Evolutionary conservation across 2,329 filamentous ascomycete genomes (phyloP).

Genomic region (Cercospora sp.): DNA sequence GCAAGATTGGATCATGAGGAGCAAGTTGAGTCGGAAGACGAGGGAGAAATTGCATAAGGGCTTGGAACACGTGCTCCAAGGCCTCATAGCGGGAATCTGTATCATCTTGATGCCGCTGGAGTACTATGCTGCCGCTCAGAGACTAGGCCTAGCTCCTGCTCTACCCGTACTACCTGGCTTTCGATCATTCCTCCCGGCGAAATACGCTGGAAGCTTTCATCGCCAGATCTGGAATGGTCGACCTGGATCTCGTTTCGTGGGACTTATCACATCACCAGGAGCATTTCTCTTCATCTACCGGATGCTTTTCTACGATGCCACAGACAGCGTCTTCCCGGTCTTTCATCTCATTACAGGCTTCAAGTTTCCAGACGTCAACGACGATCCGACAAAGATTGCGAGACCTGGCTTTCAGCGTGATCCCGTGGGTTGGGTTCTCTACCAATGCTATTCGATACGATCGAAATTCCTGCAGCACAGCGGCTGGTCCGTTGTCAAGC

Average conservation of each 20-base stretch:
- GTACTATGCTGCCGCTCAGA: slow-evolving; percentile 31
- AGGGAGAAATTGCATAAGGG: slow-evolving; percentile 19
- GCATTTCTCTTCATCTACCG: slow-evolving; percentile 24
- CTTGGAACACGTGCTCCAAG: slow-evolving; percentile 21
- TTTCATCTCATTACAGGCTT: slow-evolving; percentile 30
- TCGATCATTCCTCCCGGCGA: slow-evolving; percentile 22
- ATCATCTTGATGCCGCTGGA: slow-evolving; percentile 32
- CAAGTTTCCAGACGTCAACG: slow-evolving; percentile 27
- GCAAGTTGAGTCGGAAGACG: slow-evolving; percentile 19
- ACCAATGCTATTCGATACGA: slow-evolving; percentile 28
- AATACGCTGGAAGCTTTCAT: slow-evolving; percentile 24
- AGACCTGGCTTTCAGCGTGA: slow-evolving; percentile 11
- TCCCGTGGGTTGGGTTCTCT: slow-evolving; percentile 31
- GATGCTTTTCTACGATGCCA: slow-evolving; percentile 22
- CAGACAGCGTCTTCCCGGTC: slow-evolving; percentile 22
- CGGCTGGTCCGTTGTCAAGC: slow-evolving; percentile 30
- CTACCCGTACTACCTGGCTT: slow-evolving; percentile 28
- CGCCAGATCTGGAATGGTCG: slow-evolving; percentile 23
- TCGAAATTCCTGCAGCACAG: slow-evolving; percentile 23
- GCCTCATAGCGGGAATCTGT: slow-evolving; percentile 27
- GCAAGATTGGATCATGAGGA: slow-evolving; percentile 20
- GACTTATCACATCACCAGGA: slow-evolving; percentile 24
- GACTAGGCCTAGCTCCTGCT: slow-evolving; percentile 31
- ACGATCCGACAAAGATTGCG: slow-evolving; percentile 3
- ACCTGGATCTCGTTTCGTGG: slow-evolving; percentile 11